A percentile compares a stretch with the other conserved stretches of the same genome.
phyloP scores from a whole-genome alignment of 2,329 filamentous ascomycete genomes.

The Penicillium hesseltinei region DNA sequence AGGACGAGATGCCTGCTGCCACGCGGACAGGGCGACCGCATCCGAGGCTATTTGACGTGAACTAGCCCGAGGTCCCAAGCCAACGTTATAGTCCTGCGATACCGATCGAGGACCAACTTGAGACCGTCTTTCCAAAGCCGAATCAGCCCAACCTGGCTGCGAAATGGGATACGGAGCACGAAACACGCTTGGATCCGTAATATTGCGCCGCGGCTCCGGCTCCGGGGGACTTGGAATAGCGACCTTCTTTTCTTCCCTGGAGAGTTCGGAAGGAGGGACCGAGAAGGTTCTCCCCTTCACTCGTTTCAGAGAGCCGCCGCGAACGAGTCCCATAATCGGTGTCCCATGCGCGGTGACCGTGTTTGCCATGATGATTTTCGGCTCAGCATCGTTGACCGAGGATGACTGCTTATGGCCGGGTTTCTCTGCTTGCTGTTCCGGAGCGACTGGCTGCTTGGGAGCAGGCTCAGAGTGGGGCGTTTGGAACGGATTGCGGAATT shows the following conservation, averaged over 20 bases:
- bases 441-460: neutral
- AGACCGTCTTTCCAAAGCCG: conserved; percentile 12
- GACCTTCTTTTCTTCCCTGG: conserved; percentile 26
- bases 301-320: conserved; percentile 27
- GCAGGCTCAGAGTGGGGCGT: conserved; percentile 5
- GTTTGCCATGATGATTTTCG: conserved; percentile 23
- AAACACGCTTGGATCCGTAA: conserved; percentile 42
- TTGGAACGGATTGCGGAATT: conserved; percentile 37
- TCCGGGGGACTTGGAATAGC: conserved; percentile 23
- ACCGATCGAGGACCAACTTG: conserved; percentile 24
- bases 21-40: conserved; percentile 29
- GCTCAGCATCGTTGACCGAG: conserved; percentile 24
- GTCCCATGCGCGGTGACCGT: conserved; percentile 22
- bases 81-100: conserved; percentile 25
- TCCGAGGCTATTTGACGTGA: conserved; percentile 29
- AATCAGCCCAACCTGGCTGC: conserved; percentile 22
- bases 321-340: conserved; percentile 34
- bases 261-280: conserved; percentile 26
- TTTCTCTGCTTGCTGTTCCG: conserved; percentile 10
- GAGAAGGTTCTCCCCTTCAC: conserved; percentile 34
- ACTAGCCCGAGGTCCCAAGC: conserved; percentile 18
- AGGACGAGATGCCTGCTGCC: conserved; percentile 25
- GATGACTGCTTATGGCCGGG: conserved; percentile 17
- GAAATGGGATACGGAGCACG: conserved; percentile 35
- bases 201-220: conserved; percentile 37